These are phyloP conservation scores for Auriscalpium microsporum DNA, from an alignment of 768 basidiomycete species.

Conservation along the genomic window DNA sequence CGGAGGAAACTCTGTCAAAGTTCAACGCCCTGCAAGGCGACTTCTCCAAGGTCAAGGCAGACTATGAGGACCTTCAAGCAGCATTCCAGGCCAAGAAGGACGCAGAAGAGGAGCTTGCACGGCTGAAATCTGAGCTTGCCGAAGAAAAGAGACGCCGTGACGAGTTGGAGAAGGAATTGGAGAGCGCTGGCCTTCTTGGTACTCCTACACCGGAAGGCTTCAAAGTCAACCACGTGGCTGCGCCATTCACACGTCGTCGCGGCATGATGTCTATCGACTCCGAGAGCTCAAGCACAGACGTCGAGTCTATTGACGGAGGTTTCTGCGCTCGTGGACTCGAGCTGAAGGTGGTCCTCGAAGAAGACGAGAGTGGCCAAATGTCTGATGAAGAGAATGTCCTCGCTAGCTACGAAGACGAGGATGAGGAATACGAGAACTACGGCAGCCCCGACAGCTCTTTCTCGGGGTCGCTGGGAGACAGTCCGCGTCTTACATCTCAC, in stretches of 20 bases:
- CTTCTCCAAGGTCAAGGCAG: constrained; percentile 25
- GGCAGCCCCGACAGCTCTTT: constrained; percentile 26
- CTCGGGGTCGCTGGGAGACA: constrained; percentile 21
- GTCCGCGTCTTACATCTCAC: constrained; percentile 22
- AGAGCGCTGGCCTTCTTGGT: constrained; percentile 31
- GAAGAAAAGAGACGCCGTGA: constrained; percentile 34
- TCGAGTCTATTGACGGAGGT: constrained; percentile 47
- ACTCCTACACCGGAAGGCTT: constrained; percentile 39
- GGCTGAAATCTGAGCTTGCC: constrained; percentile 24
- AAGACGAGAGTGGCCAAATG: constrained; percentile 29
- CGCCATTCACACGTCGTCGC: constrained; percentile 31
- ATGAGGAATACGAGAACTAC: constrained; percentile 55
- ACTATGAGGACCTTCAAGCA: constrained; percentile 30
- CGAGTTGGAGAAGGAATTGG: constrained; percentile 48
- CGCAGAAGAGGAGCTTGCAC: constrained; percentile 16
- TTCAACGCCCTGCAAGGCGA: constrained; percentile 18
- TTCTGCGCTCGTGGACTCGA: constrained; percentile 22
- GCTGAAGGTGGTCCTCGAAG: constrained; percentile 53
- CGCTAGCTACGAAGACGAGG: constrained; percentile 64
- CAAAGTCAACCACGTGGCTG: constrained; percentile 17
- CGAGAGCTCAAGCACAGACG: constrained; percentile 55
- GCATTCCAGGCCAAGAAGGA: constrained; percentile 16
- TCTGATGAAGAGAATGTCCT: constrained; percentile 51
- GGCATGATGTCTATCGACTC: constrained; percentile 58
- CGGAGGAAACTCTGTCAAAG: not conserved